Evolutionary conservation across 2,329 filamentous ascomycete genomes (phyloP), one percentile per base, ranked within the genome.

Genomic region (Botrytis pseudocinerea): DNA sequence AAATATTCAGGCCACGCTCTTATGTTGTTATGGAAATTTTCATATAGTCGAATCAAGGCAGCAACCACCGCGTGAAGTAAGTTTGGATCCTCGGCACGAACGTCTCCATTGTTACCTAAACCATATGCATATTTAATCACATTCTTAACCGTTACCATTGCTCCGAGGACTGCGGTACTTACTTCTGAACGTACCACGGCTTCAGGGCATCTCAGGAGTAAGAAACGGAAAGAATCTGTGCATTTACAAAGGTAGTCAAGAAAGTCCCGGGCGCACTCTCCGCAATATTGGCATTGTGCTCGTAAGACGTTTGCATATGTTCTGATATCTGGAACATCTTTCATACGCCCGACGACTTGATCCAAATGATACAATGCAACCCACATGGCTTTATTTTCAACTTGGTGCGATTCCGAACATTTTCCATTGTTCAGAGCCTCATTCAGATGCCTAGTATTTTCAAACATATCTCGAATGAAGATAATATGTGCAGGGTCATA

Each of bases 1-100:
- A 95, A 95, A 73, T 91, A 91, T 78, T 95, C 92, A 60, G 90
- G 88, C 93, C 93, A 96, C 4, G 92, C 87, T 73, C 90, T 88
- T 42, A 89, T 83, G 63, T 87, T 84, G 4, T 84, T 81, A 74
- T 93, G 89, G 73, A 94, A 89, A n/a, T 82, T 84, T 4, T 86
- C 83, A 88, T 89, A 93, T 5, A 93, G 81, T 35, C 85, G 81
- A 44, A 85, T 83, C 68, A 94, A 84, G 35, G 89, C 82, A 28
- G 78, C 77, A 59, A 90, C 70, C 42, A 80, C 63, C 10, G 75
- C 78, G 22, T 78, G 69, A 20, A 78, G 73, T 8, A 78, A 63
- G 44, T 78, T 79, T 38, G 82, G 79, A 28, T 82, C 78, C 2
- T 82, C 81, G 5, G 77, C 73, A 42, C 77, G 75, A 65, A 75